Base-by-base conservation (phyloP, 306 rosid genomes). In the Dryas alaskensis region DNA sequence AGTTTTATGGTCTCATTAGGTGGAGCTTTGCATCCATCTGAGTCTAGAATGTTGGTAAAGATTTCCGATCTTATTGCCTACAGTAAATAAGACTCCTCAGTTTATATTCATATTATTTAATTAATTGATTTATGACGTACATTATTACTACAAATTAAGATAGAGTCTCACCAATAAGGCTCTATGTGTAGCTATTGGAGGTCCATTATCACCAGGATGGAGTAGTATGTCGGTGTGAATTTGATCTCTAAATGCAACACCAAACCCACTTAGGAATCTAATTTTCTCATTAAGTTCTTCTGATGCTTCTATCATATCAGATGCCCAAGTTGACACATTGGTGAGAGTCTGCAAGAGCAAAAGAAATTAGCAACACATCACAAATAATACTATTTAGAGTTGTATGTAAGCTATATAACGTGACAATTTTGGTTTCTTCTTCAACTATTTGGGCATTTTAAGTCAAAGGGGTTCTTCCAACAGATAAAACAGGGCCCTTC, bases 61-160 rank as follows among this genome's bases (percentile, higher is more conserved):
- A 94, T 81, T 60, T 89, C 92, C 73, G 96, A 94, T 79, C 96
- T 86, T 51, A 80, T 52, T 8, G 96, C 98, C 98, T 89, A 22
- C 2, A 49, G 44, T 19, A 10, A 49, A 40, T 25, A 7, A 52
- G 39, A n/a, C 40, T 45, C 51, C 9, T 19, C 7, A 31, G 37
- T 1, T 31, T 31, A 31, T 31, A 10, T 10, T 11, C 12, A 46
- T 3, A 17, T 67, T 52, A 70, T 22, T 22, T 22, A 22, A 22
- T 22, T 22, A 22, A 22, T 22, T 22, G 22, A 22, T 22, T 22
- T 22, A 22, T 22, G 22, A 22, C 22, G 22, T 22, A 22, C 22
- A 22, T 22, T 22, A 22, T 22, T 22, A 22, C 22, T 22, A 22
- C 22, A 22, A 22, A 22, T 22, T 22, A 22, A n/a, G 55, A 25